Base-by-base conservation (phyloP, 176 grass and related monocot species). In the Poa pratensis region DNA sequence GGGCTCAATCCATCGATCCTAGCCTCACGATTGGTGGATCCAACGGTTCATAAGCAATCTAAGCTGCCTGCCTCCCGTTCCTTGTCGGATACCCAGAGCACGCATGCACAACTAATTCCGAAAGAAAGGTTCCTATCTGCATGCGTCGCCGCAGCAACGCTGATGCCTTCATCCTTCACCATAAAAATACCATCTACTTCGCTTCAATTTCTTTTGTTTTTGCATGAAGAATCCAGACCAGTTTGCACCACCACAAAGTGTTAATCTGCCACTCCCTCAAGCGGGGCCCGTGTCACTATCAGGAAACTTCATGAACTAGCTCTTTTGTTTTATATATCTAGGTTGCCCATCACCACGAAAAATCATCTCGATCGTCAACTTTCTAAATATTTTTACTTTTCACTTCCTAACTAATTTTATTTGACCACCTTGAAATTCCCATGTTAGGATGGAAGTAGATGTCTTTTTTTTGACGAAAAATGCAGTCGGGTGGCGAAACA, bases 261-360 rank as follows among this genome's bases (percentile, higher is more conserved):
- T 48, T 74, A 5, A 74, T 74, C 71, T 34, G 63, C 46, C 46
- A 52, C 3, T 28, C 24, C 24, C 3, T 50, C 72, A 18, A 30
- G 46, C 26, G 16, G 70, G 70, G 23, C 69, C 46, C 45, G 72
- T 26, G 46, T 75, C 50, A 17, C 71, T 74, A 4, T 51, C 71
- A 74, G 15, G 71, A 75, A 75, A 50, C 72, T 75, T 75, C 72
- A 52, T 51, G 72, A 52, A 74, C 71, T 50, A 5, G 15, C 71
- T 30, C 15, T 51, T 74, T 30, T 74, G 43, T 74, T 74, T 51
- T 51, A 3, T 51, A 28, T 74, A 28, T 74, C 6, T 74, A 34
- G 62, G 28, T 35, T 35, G 30, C 6, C 15, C 2, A 35, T 35
- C 30, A 19, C 63, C 63, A 19, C 63, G 9, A 67, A 67, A 67